These are phyloP conservation scores for Aschersonia sp. DNA, from an alignment of 2,329 filamentous ascomycete genomes.

Conservation along the genomic window DNA sequence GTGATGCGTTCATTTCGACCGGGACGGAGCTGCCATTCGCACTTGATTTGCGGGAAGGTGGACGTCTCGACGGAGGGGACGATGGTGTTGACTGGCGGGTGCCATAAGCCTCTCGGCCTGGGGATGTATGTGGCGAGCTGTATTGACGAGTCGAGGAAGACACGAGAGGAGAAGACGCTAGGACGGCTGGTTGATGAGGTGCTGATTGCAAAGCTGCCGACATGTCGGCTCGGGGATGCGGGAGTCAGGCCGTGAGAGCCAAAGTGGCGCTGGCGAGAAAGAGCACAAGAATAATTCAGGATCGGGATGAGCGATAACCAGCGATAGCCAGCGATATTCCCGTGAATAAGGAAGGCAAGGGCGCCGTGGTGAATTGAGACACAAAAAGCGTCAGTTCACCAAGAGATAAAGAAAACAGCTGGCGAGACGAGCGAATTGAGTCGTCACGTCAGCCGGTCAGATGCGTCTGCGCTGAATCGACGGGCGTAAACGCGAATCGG, in stretches of 20 bases:
- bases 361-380: no score
- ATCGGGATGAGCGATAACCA: no score
- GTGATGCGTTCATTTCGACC: conserved; percentile 24
- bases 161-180: conserved; percentile 33
- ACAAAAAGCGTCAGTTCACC: neutral
- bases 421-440: no score
- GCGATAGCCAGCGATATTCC: no score
- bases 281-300: neutral
- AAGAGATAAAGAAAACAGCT: neutral
- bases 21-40: conserved; percentile 27
- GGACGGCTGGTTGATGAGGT: conserved; percentile 37
- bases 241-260: neutral
- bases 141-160: conserved; percentile 36
- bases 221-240: conserved; percentile 10
- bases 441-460: conserved; percentile 1
- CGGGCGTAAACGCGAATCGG: conserved; percentile 5
- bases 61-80: conserved; percentile 38
- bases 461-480: conserved; percentile 2
- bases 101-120: conserved; percentile 43
- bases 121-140: conserved; percentile 34
- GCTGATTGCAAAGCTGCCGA: conserved; percentile 46
- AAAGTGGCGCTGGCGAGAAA: neutral
- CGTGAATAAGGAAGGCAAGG: no score
- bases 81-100: conserved; percentile 30
- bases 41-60: conserved; percentile 37